Evolutionary conservation across 2,329 filamentous ascomycete genomes (phyloP), one percentile per base, ranked within the genome.

Genomic region (Periconia sp.): DNA sequence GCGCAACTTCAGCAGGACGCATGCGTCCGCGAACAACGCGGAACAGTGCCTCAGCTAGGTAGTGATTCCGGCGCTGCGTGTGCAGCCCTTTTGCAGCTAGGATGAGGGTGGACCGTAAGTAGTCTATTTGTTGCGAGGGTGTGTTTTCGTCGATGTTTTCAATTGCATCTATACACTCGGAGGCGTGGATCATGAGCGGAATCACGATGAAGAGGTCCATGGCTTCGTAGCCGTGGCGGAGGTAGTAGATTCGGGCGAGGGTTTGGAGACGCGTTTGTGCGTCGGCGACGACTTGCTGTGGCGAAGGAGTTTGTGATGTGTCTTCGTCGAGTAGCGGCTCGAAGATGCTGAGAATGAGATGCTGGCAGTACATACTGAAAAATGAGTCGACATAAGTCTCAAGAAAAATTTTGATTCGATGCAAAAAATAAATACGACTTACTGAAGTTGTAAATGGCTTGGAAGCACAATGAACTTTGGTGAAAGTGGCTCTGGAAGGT

Each of bases 31-130:
- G 41, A 19, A 50, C 23, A 19, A 50, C 48, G 6, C 48, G 48
- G 20, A 50, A 50, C 17, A 50, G 41, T 17, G 48, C 48, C 23
- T 50, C 30, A 6, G 48, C 41, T 13, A 50, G 48, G 40, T 50
- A 50, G 27, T 45, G 48, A 33, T 50, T 50, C 3, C 20, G 15
- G 19, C 41, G 41, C 47, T 61, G 59, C 15, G 45, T 40, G 13
- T 58, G 37, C 15, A 61, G 31, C 2, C 59, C 59, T 27, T 49
- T 55, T 2, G 50, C 45, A 6, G 42, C 51, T 10, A 61, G 35
- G 20, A 60, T 55, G 11, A 61, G 53, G 17, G 59, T 60, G 7
- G 59, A 60, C 2, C 56, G 45, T 9, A 60, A 41, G 11, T 52
- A 18, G 27, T 61, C 47, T 30, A 54, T 46, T 23, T 47, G 15